phyloP scores from a whole-genome alignment of 2,329 filamentous ascomycete species.

The Venturia pyrina region DNA sequence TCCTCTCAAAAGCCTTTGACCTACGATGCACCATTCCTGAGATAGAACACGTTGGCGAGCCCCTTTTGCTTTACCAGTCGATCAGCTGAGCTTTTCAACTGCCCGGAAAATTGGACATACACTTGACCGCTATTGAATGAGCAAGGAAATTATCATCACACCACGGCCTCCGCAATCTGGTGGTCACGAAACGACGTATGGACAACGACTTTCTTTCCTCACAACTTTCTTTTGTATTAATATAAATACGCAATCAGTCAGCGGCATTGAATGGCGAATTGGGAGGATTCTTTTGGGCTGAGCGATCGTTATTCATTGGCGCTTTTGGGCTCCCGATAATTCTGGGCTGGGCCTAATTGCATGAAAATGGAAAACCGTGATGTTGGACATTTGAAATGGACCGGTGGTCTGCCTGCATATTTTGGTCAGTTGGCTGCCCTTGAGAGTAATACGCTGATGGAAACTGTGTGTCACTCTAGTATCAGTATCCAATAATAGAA shows the following conservation, averaged over 20 bases:
- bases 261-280: slow-evolving; percentile 2
- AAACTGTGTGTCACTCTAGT: neutral
- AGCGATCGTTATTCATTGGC: neutral
- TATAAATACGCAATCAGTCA: neutral
- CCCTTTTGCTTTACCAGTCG: slow-evolving; percentile 69
- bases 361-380: neutral
- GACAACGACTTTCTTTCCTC: neutral
- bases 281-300: neutral
- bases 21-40: slow-evolving; percentile 98
- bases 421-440: neutral
- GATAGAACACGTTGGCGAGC: slow-evolving; percentile 96
- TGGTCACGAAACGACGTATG: slow-evolving; percentile 1
- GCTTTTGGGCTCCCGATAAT: neutral
- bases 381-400: neutral
- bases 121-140: neutral
- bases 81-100: slow-evolving; percentile 18
- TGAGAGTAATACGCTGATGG: neutral
- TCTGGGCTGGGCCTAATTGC: neutral
- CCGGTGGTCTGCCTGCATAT: neutral
- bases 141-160: neutral
- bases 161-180: neutral
- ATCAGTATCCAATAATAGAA: neutral
- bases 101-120: neutral
- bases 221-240: slow-evolving; percentile 3
- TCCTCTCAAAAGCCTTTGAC: slow-evolving; percentile 96